A percentile compares a stretch with the other conserved stretches of the same genome.
phyloP scores from a whole-genome alignment of 371 early-diverging fungal genomes.

The Mortierella sp. region DNA sequence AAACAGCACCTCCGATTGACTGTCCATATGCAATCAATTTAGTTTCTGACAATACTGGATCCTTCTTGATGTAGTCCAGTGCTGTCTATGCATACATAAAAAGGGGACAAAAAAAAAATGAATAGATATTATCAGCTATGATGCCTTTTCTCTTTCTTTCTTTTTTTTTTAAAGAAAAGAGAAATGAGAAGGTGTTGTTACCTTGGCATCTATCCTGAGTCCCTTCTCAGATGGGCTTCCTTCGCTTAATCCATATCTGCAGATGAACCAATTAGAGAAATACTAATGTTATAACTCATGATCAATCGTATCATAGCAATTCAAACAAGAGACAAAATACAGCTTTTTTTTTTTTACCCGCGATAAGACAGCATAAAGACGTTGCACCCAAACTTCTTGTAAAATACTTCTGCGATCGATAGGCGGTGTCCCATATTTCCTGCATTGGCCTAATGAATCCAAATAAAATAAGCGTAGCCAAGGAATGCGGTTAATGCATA shows the following conservation, averaged over 20 bases:
- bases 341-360: constrained; percentile 68
- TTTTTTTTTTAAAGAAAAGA: background rate
- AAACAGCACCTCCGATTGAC: constrained; percentile 98
- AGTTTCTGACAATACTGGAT: constrained; percentile 78
- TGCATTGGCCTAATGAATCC: constrained; percentile 82
- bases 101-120: background rate
- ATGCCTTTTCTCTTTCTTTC: background rate
- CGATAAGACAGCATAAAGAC: constrained; percentile 96
- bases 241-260: constrained; percentile 90
- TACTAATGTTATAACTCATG: background rate
- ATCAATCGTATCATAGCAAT: no score
- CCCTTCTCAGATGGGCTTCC: constrained; percentile 91
- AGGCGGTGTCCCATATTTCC: constrained; percentile 97
- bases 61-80: constrained; percentile 82
- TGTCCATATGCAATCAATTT: constrained; percentile 93
- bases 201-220: constrained; percentile 88
- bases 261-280: background rate
- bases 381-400: constrained; percentile 77
- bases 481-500: no score
- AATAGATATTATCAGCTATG: background rate
- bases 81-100: constrained; percentile 67
- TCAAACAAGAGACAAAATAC: background rate
- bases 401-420: constrained; percentile 85
- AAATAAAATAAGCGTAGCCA: background rate
- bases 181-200: constrained; percentile 37